These are phyloP conservation scores for Herpetomonas samuelpessoai DNA, from an alignment of 208 protist genomes.

Conservation along the genomic window DNA sequence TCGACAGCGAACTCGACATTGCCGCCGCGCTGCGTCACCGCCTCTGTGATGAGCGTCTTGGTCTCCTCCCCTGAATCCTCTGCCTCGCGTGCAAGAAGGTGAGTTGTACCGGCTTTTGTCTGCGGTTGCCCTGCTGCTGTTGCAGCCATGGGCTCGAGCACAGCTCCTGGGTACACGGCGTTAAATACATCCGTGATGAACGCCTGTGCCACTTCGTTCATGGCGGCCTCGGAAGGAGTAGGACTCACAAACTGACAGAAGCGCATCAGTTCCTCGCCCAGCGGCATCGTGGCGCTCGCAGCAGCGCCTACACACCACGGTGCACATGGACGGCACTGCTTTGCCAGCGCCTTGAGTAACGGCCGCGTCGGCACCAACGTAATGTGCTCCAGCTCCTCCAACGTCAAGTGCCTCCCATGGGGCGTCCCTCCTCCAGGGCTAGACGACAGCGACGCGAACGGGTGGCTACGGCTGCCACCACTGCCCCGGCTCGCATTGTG, in stretches of 20 bases:
- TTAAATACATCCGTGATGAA: constrained; percentile 17
- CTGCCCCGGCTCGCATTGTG: not conserved
- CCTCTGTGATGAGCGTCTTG: not conserved
- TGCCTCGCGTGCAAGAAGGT: constrained; percentile 29
- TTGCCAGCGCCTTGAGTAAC: constrained; percentile 31
- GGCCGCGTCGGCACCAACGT: constrained; percentile 30
- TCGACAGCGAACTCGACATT: constrained; percentile 33
- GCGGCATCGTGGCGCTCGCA: constrained; percentile 2
- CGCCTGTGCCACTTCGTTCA: constrained; percentile 12
- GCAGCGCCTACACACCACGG: constrained; percentile 38
- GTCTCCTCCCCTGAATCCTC: constrained; percentile 12
- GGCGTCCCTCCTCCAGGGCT: not conserved
- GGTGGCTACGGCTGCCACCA: not conserved
- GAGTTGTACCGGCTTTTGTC: constrained; percentile 27
- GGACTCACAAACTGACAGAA: constrained; percentile 29
- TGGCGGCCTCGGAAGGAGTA: constrained; percentile 15
- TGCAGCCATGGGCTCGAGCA: constrained; percentile 21
- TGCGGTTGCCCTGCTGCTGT: constrained; percentile 34
- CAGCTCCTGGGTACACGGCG: constrained; percentile 23
- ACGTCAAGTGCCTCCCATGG: not conserved
- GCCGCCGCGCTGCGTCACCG: constrained; percentile 11
- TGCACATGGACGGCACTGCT: constrained; percentile 27
- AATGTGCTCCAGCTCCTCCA: constrained; percentile 7
- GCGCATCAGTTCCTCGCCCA: constrained; percentile 26
- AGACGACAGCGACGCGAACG: not conserved